phyloP scores from a whole-genome alignment of 306 rosid species.

The Vigna angularis region DNA sequence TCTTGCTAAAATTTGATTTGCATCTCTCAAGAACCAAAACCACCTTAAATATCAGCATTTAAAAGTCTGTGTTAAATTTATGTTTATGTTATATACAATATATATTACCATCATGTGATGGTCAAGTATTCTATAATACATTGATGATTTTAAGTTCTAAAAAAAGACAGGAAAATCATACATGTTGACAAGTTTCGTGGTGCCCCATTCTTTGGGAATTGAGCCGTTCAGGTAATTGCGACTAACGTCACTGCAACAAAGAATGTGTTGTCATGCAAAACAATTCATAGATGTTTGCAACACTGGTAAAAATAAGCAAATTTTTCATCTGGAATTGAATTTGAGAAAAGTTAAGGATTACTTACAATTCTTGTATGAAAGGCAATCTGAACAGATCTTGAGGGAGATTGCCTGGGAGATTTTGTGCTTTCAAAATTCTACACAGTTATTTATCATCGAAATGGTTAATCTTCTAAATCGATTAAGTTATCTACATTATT shows the following conservation, averaged over 20 bases:
- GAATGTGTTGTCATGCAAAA: background rate
- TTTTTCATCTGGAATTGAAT: background rate
- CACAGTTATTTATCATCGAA: background rate
- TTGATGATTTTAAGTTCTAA: background rate
- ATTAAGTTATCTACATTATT: too few species aligned
- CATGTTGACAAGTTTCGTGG: slow-evolving; percentile 51
- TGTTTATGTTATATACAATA: too few species aligned
- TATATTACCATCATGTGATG: background rate
- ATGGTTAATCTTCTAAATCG: background rate
- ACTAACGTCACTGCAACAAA: slow-evolving; percentile 55
- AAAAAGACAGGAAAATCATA: slow-evolving; percentile 35
- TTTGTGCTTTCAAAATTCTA: slow-evolving; percentile 54
- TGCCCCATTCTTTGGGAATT: slow-evolving; percentile 73
- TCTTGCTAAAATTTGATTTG: background rate
- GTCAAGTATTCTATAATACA: slow-evolving; percentile 1
- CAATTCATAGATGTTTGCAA: background rate
- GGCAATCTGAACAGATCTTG: slow-evolving; percentile 50
- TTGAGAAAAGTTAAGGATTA: background rate
- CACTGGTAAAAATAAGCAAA: background rate
- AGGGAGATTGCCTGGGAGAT: slow-evolving; percentile 64
- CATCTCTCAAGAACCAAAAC: background rate
- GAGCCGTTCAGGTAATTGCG: slow-evolving; percentile 69
- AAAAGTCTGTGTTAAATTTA: background rate
- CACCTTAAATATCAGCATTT: background rate
- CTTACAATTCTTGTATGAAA: slow-evolving; percentile 62